Evolutionary conservation across 352 stramenopile species (phyloP).

Genomic region (Thalassiosira ordinaria): DNA sequence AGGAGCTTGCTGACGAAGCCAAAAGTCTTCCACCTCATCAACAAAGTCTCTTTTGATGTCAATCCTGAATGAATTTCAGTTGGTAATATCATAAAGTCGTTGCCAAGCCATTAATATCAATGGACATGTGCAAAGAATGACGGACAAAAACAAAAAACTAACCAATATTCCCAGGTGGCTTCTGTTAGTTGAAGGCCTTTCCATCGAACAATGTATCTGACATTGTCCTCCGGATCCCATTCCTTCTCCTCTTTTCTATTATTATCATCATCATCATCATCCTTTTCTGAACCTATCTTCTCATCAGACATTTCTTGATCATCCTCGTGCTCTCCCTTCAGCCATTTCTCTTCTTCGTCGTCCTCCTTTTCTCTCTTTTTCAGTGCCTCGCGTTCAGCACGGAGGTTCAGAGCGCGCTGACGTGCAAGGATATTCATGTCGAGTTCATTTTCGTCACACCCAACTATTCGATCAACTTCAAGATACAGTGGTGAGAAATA

Average conservation of each 20-base stretch:
- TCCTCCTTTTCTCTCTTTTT: conserved; percentile 62
- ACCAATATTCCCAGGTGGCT: conserved; percentile 86
- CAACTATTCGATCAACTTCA: conserved; percentile 81
- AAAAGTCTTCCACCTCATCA: conserved; percentile 85
- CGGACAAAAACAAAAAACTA: background rate
- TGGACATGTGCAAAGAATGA: no score
- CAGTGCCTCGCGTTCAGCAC: conserved; percentile 61
- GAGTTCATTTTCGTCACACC: conserved; percentile 84
- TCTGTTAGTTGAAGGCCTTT: conserved; percentile 84
- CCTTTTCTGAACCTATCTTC: background rate
- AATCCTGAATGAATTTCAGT: no score
- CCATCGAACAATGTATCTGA: conserved; percentile 86
- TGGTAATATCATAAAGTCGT: no score
- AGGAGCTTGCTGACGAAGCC: conserved; percentile 74
- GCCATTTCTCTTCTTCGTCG: conserved; percentile 66
- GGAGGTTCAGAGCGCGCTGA: conserved; percentile 78
- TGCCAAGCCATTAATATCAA: no score
- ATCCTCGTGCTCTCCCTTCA: conserved; percentile 59
- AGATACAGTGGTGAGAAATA: conserved; percentile 75
- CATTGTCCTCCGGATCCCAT: conserved; percentile 87
- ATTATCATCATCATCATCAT: conserved; percentile 18
- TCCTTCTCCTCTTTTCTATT: conserved; percentile 58
- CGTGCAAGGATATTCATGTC: conserved; percentile 80
- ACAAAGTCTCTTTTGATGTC: conserved; percentile 82
- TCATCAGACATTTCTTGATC: conserved; percentile 19